A percentile compares a stretch with the other conserved stretches of the same genome.
These are phyloP conservation scores for Fagopyrum tataricum DNA, from an alignment of 148 eudicot genomes.

Conservation along the genomic window DNA sequence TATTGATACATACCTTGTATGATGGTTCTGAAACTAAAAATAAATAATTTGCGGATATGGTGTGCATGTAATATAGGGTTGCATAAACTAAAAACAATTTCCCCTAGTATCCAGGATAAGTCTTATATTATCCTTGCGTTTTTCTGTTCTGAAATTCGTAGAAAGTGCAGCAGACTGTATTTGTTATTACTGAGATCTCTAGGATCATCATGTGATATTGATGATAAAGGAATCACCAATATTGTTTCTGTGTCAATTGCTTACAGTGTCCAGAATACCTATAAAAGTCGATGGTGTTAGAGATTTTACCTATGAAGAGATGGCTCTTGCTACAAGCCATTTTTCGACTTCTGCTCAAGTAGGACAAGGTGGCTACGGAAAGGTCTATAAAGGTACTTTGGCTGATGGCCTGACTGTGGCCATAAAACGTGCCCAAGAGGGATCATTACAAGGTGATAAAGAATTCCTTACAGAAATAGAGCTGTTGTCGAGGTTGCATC, in stretches of 20 bases:
- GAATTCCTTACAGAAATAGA: conserved; percentile 90
- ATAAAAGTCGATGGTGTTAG: conserved; percentile 77
- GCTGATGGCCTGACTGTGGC: conserved; percentile 54
- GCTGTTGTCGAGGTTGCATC: conserved; percentile 81
- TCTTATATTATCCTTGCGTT: neutral
- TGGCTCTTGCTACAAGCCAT: conserved; percentile 56
- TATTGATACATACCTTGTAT: neutral
- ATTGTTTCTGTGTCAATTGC: neutral
- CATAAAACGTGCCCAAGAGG: conserved; percentile 82
- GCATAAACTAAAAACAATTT: neutral
- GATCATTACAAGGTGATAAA: conserved; percentile 77
- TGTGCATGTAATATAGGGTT: neutral
- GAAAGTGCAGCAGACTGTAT: neutral
- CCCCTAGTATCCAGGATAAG: neutral
- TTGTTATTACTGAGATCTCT: neutral
- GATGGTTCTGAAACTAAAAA: neutral
- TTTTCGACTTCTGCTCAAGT: conserved; percentile 53
- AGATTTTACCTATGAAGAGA: conserved; percentile 62
- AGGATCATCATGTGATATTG: neutral
- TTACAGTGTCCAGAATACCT: conserved; percentile 24
- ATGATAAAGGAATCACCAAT: neutral
- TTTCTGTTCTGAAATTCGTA: neutral
- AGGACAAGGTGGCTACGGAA: conserved; percentile 95
- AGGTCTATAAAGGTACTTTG: conserved; percentile 66
- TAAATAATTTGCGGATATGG: neutral